A percentile compares a stretch with the other conserved stretches of the same genome.
Evolutionary conservation across 208 protist genomes (phyloP).

Genomic region (Wallacemonas sp.): DNA sequence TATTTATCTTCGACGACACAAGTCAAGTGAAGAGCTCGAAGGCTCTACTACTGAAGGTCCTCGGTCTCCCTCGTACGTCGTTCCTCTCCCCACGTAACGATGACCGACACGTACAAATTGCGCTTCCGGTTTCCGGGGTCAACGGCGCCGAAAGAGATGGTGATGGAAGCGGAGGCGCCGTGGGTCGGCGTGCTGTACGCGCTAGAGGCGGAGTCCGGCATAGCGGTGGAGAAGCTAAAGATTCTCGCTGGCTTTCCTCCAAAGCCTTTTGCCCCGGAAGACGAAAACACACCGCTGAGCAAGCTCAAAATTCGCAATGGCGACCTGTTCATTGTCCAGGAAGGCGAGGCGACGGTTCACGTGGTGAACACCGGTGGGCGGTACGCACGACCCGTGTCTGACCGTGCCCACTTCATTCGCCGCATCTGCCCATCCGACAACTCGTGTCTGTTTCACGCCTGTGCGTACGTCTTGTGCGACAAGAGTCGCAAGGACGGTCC

Average conservation of each 20-base stretch:
- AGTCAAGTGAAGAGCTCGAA: too few species aligned
- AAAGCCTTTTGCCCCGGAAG: conserved; percentile 44
- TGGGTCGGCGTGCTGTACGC: conserved; percentile 34
- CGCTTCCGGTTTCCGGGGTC: conserved; percentile 66
- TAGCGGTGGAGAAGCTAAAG: conserved; percentile 35
- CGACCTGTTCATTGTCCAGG: conserved; percentile 79
- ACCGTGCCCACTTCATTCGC: conserved; percentile 80
- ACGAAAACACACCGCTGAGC: conserved; percentile 23
- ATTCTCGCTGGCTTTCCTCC: conserved; percentile 82
- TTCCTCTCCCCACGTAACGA: neutral
- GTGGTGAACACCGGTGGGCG: conserved; percentile 48
- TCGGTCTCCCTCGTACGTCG: neutral
- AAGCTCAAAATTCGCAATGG: conserved; percentile 38
- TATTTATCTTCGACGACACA: too few species aligned
- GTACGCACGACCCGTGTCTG: conserved; percentile 77
- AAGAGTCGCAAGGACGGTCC: conserved; percentile 73
- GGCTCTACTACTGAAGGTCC: too few species aligned
- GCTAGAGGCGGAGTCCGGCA: conserved; percentile 30
- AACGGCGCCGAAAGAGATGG: conserved; percentile 31
- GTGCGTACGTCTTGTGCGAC: conserved; percentile 89
- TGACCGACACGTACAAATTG: conserved; percentile 39
- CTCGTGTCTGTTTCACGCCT: conserved; percentile 94
- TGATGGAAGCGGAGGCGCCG: conserved; percentile 33
- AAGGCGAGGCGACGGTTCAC: conserved; percentile 64
- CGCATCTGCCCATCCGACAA: conserved; percentile 92